Percentiles rank a stretch among this genome's conserved stretches.
These are phyloP conservation scores for Fraxinus floribunda DNA, from an alignment of 305 asterid genomes.

Conservation along the genomic window DNA sequence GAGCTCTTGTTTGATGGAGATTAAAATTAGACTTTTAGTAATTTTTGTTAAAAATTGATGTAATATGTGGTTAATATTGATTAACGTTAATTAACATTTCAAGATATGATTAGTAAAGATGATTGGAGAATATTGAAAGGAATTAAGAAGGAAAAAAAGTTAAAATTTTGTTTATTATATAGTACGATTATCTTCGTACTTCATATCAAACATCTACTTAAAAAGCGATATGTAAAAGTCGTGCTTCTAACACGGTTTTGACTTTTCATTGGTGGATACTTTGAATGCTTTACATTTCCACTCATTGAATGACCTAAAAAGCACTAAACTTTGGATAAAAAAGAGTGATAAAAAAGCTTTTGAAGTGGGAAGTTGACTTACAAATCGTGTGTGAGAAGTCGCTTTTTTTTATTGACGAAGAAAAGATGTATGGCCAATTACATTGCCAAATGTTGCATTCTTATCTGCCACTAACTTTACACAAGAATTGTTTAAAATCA, in stretches of 20 bases:
- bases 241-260: conserved; percentile 5
- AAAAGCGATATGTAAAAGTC: background rate
- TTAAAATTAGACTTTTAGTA: too few species aligned
- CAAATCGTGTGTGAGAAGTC: background rate
- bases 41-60: background rate
- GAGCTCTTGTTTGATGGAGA: too few species aligned
- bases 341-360: conserved; percentile 11
- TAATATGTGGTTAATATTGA: background rate
- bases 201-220: background rate
- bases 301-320: conserved; percentile 26
- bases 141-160: background rate
- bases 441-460: conserved; percentile 12
- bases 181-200: background rate
- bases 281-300: conserved; percentile 20
- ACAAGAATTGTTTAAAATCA: background rate
- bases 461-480: background rate
- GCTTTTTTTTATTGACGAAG: background rate
- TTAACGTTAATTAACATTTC: background rate
- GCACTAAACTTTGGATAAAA: conserved; percentile 30
- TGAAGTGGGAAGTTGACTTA: conserved; percentile 34
- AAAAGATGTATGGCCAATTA: conserved; percentile 1
- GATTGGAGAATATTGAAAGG: background rate
- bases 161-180: background rate
- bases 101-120: background rate
- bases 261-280: conserved; percentile 17